Evolutionary conservation across 306 rosid genomes (phyloP), one percentile per base, ranked within the genome.

Genomic region (Senna tora): DNA sequence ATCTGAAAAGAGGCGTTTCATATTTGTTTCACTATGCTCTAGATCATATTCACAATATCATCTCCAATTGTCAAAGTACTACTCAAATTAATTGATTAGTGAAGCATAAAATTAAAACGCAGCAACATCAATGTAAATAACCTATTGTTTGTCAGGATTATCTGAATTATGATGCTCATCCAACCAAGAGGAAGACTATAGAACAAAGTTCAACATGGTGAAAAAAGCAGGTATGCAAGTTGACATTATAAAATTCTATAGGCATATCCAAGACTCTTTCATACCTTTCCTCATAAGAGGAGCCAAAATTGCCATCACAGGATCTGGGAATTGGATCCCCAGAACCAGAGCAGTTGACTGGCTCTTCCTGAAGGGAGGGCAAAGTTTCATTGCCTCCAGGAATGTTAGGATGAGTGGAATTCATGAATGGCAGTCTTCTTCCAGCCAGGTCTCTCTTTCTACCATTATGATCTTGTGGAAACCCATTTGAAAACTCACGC

Each of bases 201-300:
- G 57, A 73, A 68, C 46, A 1, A 63, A 68, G n/a, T 16, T 76
- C 74, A 49, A 62, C 10, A 43, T 13, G 43, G 33, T 46, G 56
- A 43, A 73, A 50, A 73, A 72, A 49, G 51, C 52, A 54, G 21
- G 65, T 74, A 68, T 42, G 32, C 70, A 33, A 64, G 59, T 42
- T 41, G 42, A 54, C 50, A 34, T 38, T 47, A 39, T 67, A 56
- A 59, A 45, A 17, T 67, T 79, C 56, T 63, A 13, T 41, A n/a
- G 46, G 62, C 61, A 72, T 45, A 39, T 32, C 77, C 68, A 61
- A 38, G 71, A 71, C 13, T 71, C 34, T 36, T 16, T 5, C 67
- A 55, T 79, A 92, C 97, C 97, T 92, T 80, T 87, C 89, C 14
- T 86, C 93, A 10, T 39, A 67, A 11, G 80, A 30, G 45, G 84